Evolutionary conservation across 1,139 yeast genomes (phyloP), one percentile per base, ranked within the genome.

Genomic region (Oligophagozyma castellii): DNA sequence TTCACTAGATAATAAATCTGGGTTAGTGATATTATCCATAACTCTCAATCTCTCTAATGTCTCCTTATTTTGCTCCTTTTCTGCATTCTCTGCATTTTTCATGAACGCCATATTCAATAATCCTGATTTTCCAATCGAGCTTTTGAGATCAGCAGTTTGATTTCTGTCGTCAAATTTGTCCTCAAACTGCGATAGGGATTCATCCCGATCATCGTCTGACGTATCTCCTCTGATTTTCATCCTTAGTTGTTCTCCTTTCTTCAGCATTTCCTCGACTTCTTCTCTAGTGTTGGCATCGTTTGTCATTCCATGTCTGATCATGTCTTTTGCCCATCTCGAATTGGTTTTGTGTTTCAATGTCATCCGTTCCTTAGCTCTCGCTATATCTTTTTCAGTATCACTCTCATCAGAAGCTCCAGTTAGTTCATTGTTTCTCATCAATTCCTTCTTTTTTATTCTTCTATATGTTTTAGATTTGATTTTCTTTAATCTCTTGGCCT

Each of bases 21-120:
- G 65, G 14, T 66, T 72, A 10, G 20, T 7, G n/a, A n/a, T n/a
- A 23, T 56, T 53, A 16, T 59, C 62, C 35, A 66, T 37, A 29
- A 56, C 60, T 39, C 67, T 64, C 35, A 83, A 51, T 28, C 59
- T 58, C 32, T 64, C 70, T 27, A 75, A 50, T 23, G 67, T 67
- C 38, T 63, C 61, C 32, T 63, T 55, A 49, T 78, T 79, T 26
- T 64, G 68, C 35, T 64, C 63, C 34, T 59, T 67, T 39, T 69
- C 66, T 44, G 72, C 67, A 29, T 71, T 74, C 39, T 76, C 89
- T 2, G 95, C 95, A 38, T 76, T 78, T 42, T 68, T 74, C 95
- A 86, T 84, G 53, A 89, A 89, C 41, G 84, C 93, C 96, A 89
- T 89, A 27, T 73, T 78, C 61, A 86, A 58, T 16, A 89, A 76